Evolutionary conservation across 805 yeast genomes (phyloP), one percentile per base, ranked within the genome.

Genomic region (Trichomonascus vanleenenianus): DNA sequence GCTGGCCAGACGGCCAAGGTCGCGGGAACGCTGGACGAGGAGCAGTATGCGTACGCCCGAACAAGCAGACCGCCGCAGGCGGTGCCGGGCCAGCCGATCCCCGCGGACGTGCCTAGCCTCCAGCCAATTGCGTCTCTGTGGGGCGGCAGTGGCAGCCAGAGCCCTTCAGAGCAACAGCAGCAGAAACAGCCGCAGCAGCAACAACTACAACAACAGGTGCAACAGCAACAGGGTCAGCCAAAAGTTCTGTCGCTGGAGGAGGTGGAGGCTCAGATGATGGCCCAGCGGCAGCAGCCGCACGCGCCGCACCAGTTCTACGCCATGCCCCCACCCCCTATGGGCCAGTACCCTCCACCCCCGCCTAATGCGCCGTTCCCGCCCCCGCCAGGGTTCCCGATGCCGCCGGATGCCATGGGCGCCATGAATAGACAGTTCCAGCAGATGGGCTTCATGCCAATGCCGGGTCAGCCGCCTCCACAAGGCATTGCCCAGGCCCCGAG

Each of bases 211-310:
- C 40, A 11, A 20, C 20, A 25, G 51, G 45, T 30, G 58, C 49
- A 55, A 52, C 43, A 32, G 46, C 53, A 10, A 51, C 33, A 39
- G 25, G 15, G 49, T 14, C 50, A 51, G 35, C 70, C 70, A 54
- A 74, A 73, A 55, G 72, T 82, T 18, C 64, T 84, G 54, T 83
- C 95, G 9, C 70, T 86, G 61, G 91, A 84, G 60, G 94, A 88
- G 56, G 76, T 88, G 52, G 96, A 88, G 65, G 86, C 95, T 7
- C 86, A 79, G 56, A 69, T 82, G 59, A 68, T 79, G 48, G 71
- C 74, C 3, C 49, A 20, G 32, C 22, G 30, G 27, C 44, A 39
- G 41, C 52, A 37, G 40, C 45, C 42, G 46, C 57, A 25, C 35
- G 47, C 42, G 33, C 50, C 30, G 9, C 46, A 40, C 16, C 49